Conservation (phyloP, 225 moss, liverwort and hornwort genomes). For the Pseudoscleropodium purum region DNA sequence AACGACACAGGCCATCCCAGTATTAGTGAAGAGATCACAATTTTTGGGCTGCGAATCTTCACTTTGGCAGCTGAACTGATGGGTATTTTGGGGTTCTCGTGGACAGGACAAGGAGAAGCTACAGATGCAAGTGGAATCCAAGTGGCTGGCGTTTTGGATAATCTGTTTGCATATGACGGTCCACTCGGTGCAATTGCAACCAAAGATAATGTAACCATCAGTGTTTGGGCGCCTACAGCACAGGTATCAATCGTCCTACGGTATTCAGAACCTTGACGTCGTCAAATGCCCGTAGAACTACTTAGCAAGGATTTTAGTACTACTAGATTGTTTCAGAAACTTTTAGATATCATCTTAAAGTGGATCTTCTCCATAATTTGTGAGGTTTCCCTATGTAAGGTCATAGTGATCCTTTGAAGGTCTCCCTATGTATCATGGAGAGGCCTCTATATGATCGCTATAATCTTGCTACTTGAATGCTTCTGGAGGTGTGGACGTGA, state of each 20-base stretch:
- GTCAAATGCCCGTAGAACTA: neutral
- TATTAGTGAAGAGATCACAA: neutral
- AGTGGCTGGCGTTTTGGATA: slow-evolving; percentile 81
- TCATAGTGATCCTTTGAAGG: neutral
- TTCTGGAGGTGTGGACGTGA: neutral
- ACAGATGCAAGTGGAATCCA: slow-evolving; percentile 80
- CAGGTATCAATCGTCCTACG: slow-evolving; percentile 38
- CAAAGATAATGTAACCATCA: slow-evolving; percentile 37
- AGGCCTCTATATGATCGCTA: neutral
- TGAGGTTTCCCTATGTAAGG: neutral
- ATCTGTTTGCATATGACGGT: slow-evolving; percentile 75
- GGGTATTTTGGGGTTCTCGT: neutral
- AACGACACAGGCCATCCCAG: neutral
- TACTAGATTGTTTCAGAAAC: neutral
- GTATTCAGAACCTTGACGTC: neutral
- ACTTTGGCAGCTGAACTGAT: neutral
- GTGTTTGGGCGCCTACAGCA: slow-evolving; percentile 91
- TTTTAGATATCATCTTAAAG: neutral
- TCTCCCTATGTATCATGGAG: neutral
- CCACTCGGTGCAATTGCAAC: slow-evolving; percentile 52
- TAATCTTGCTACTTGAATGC: neutral
- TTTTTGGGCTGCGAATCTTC: neutral
- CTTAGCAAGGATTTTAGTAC: neutral
- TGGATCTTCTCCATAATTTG: neutral
- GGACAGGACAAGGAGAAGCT: slow-evolving; percentile 49